A percentile compares a stretch with the other conserved stretches of the same genome.
These are phyloP conservation scores for Pseudocercospora macadamiae DNA, from an alignment of 2,329 filamentous ascomycete species.

Conservation along the genomic window DNA sequence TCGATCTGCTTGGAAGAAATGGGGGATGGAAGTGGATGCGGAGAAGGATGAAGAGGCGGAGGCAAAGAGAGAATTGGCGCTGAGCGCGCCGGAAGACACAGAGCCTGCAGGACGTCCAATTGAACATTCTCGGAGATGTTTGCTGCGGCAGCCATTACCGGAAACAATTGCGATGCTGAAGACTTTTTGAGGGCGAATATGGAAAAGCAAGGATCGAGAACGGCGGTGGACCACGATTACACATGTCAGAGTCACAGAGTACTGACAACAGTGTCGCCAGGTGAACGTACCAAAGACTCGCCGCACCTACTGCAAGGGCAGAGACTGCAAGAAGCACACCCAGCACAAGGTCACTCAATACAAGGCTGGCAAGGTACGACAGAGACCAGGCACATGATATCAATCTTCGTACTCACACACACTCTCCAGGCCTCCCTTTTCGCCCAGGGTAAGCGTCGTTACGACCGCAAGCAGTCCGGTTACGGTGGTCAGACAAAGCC, in stretches of 20 bases:
- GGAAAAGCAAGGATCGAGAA: not conserved
- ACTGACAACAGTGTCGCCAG: constrained; percentile 49
- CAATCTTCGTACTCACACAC: constrained; percentile 16
- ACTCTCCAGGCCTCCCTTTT: constrained; percentile 75
- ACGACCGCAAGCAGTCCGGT: constrained; percentile 98
- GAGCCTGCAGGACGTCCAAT: not conserved
- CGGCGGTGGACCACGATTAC: constrained; percentile 6
- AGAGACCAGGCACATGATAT: not conserved
- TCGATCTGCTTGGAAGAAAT: constrained; percentile 11
- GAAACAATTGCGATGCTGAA: not conserved
- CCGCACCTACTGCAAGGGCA: constrained; percentile 97
- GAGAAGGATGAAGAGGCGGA: constrained; percentile 10
- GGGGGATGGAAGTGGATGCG: constrained; percentile 5
- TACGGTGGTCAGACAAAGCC: constrained; percentile 99
- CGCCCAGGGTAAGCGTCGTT: constrained; percentile 99
- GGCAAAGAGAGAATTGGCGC: not conserved
- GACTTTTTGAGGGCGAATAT: not conserved
- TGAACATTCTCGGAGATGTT: too few species aligned
- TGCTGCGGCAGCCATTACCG: not conserved
- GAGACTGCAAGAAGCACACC: constrained; percentile 76
- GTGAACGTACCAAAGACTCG: constrained; percentile 99
- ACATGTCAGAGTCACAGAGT: not conserved
- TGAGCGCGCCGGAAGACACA: not conserved
- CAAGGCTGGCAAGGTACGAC: constrained; percentile 85
- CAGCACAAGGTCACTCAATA: constrained; percentile 96